Conservation (phyloP, 352 stramenopile genomes). For the Globisporangium spinosum region DNA sequence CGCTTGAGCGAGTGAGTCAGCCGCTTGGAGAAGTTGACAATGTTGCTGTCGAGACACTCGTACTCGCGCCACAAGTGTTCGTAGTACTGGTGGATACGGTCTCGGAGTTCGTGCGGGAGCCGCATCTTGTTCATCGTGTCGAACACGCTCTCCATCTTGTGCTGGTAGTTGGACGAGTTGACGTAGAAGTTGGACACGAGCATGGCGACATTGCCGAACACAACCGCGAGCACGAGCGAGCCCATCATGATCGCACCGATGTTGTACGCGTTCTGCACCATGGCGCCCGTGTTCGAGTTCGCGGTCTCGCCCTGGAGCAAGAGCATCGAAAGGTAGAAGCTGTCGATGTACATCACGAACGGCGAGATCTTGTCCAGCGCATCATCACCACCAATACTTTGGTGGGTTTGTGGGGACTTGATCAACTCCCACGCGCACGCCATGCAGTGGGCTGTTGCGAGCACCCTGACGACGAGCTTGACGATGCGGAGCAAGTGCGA, state of each 20-base stretch:
- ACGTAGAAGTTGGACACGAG: slow-evolving; percentile 57
- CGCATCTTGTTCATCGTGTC: slow-evolving; percentile 13
- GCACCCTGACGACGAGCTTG: slow-evolving; percentile 1
- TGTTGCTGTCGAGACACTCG: slow-evolving; percentile 53
- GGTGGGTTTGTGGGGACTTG: not conserved
- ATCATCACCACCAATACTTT: not conserved
- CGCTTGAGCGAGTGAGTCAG: slow-evolving; percentile 51
- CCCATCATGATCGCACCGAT: slow-evolving; percentile 38
- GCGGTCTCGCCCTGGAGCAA: slow-evolving; percentile 11
- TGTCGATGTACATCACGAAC: not conserved
- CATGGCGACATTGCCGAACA: slow-evolving; percentile 58
- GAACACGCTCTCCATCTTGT: slow-evolving; percentile 12
- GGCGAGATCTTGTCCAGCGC: slow-evolving; percentile 6
- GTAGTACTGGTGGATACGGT: slow-evolving; percentile 45
- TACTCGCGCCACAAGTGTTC: slow-evolving; percentile 64
- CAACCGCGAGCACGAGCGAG: slow-evolving; percentile 45
- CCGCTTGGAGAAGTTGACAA: slow-evolving; percentile 46
- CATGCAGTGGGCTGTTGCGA: slow-evolving; percentile 14
- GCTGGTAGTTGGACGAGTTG: slow-evolving; percentile 44
- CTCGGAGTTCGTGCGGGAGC: not conserved
- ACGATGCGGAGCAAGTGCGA: slow-evolving; percentile 17
- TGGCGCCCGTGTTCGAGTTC: slow-evolving; percentile 5
- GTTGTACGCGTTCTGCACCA: slow-evolving; percentile 35
- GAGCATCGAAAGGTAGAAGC: slow-evolving; percentile 13
- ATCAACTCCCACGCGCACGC: slow-evolving; percentile 14